Percentiles rank a stretch among this genome's conserved stretches.
Evolutionary conservation across 1,139 yeast genomes (phyloP).

Genomic region (Taiozyma sp.): DNA sequence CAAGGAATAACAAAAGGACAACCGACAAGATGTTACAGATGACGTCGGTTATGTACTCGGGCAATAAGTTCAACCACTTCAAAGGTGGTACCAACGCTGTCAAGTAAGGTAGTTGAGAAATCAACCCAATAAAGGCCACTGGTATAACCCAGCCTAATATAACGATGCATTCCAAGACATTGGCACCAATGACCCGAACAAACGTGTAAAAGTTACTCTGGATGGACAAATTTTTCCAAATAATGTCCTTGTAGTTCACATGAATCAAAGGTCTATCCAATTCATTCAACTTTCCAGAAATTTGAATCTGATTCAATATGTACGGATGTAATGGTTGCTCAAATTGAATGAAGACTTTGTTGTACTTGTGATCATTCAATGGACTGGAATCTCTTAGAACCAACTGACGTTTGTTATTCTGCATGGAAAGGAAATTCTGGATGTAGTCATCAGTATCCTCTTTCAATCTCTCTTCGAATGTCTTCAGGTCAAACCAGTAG

Average conservation of each 20-base stretch:
- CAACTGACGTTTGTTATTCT: constrained; percentile 25
- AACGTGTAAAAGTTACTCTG: constrained; percentile 30
- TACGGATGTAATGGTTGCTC: constrained; percentile 42
- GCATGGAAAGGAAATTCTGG: constrained; percentile 5
- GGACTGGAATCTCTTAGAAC: constrained; percentile 18
- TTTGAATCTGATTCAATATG: constrained; percentile 48
- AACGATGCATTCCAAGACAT: constrained; percentile 37
- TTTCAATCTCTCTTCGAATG: constrained; percentile 7
- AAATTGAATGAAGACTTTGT: constrained; percentile 51
- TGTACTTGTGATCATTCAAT: constrained; percentile 20
- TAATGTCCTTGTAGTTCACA: constrained; percentile 50
- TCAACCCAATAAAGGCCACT: constrained; percentile 61
- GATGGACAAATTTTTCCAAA: constrained; percentile 49
- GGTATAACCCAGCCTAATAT: constrained; percentile 65
- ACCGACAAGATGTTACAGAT: constrained; percentile 59
- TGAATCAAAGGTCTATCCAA: constrained; percentile 41
- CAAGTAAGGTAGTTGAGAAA: constrained; percentile 59
- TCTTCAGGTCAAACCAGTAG: neutral
- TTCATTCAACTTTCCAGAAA: constrained; percentile 37
- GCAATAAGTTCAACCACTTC: constrained; percentile 45
- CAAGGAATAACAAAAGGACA: constrained; percentile 48
- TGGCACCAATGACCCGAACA: constrained; percentile 37
- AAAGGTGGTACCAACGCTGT: constrained; percentile 50
- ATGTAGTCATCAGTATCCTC: constrained; percentile 5
- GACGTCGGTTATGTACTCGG: constrained; percentile 45